Base-by-base conservation (phyloP, 1,284 basidiomycete genomes). In the Tetrapyrgos nigripes region DNA sequence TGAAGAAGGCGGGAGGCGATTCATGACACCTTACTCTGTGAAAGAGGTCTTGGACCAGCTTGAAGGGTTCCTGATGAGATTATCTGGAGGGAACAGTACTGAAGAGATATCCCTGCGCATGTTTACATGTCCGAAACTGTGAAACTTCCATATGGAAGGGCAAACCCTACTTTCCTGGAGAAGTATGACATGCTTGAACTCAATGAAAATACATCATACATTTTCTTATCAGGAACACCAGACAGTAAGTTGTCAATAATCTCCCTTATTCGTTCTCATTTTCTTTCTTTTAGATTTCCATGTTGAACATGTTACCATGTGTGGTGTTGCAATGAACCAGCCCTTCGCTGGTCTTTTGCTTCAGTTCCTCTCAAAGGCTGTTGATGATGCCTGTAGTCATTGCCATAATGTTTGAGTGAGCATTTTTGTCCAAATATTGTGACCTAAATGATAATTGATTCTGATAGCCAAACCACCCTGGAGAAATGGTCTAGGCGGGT, bases 361-460 rank as follows among this genome's bases (percentile, higher is more conserved):
- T 10, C 21, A 27, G 48, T 57, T 45, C 19, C 37, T 57, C 21
- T 14, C 23, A 17, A 27, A 23, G 19, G 33, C 47, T n/a, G 49
- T 57, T 21, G 47, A 57, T 11, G 48, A 17, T 24, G 55, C 55
- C 31, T 21, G 23, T 24, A 6, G 50, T 24, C 17, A 37, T 14
- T 33, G 55, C 5, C 48, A 48, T 23, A 43, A 57, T 43, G 33
- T 57, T 51, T 27, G 55, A n/a, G 55, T 55, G 21, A 6, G 40
- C 47, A n/a, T 26, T 27, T 50, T 21, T 8, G 28, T 50, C 5
- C 14, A 17, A 11, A 8, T 10, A 23, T 8, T 17, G 24, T 33
- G 29, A 48, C 27, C 29, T 11, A 27, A 14, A 13, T 27, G 19
- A n/a, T 37, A 17, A 49, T 31, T 24, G n/a, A n/a, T 33, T 21